phyloP scores from a whole-genome alignment of 306 rosid genomes.

The Citrullus amarus region DNA sequence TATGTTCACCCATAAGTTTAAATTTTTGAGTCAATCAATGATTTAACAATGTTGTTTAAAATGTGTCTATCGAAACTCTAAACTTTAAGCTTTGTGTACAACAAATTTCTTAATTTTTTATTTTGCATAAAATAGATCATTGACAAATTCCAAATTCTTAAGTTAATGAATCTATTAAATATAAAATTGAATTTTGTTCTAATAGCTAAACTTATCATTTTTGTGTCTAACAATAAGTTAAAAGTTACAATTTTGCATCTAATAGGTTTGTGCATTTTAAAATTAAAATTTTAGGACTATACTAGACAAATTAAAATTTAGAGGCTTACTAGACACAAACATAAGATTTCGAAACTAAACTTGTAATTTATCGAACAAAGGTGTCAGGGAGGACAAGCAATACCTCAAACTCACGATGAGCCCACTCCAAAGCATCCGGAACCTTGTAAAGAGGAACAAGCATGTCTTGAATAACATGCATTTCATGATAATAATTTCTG shows the following conservation, averaged over 20 bases:
- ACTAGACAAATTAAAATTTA: no score
- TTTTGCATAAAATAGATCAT: no score
- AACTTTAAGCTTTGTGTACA: background rate
- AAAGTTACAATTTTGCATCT: background rate
- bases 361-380: background rate
- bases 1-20: no score
- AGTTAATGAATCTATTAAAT: background rate
- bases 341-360: background rate
- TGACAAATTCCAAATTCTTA: no score
- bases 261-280: background rate
- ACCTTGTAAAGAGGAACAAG: slow-evolving; percentile 92
- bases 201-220: no score
- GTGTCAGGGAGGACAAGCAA: background rate
- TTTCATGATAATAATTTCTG: slow-evolving; percentile 91
- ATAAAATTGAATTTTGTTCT: background rate
- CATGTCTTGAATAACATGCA: slow-evolving; percentile 96
- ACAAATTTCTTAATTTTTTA: no score
- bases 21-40: no score
- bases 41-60: no score
- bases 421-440: slow-evolving; percentile 91
- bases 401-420: slow-evolving; percentile 96
- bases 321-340: background rate
- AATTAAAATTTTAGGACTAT: no score
- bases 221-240: background rate
- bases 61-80: background rate